These are phyloP conservation scores for Colletotrichum kahawae DNA, from an alignment of 2,329 filamentous ascomycete genomes.

Conservation along the genomic window DNA sequence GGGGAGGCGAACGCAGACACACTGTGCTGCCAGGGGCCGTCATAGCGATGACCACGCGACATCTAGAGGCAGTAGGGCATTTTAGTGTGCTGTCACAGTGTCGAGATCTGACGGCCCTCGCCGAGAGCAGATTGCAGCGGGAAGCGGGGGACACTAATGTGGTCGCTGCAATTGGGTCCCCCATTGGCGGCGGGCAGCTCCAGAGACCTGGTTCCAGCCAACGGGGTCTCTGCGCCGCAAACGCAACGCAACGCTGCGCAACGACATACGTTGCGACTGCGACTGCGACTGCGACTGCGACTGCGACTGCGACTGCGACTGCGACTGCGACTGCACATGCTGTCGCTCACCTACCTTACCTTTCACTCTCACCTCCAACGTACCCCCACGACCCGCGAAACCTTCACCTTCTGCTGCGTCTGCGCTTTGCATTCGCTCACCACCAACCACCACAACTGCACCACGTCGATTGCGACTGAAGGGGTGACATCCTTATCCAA, in stretches of 20 bases:
- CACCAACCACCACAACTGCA: background rate
- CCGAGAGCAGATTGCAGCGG: background rate
- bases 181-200: background rate
- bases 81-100: background rate
- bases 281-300: background rate
- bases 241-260: slow-evolving; percentile 17
- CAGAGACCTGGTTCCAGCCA: background rate
- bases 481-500: background rate
- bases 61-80: background rate
- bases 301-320: too few relatives aligned
- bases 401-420: background rate
- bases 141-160: slow-evolving; percentile 5
- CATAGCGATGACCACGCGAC: background rate
- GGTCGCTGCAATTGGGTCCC: background rate
- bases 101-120: background rate
- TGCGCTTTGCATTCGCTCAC: background rate
- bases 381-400: background rate
- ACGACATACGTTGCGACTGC: slow-evolving; percentile 16
- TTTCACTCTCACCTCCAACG: background rate
- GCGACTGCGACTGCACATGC: background rate
- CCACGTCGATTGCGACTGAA: background rate
- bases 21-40: slow-evolving; percentile 15
- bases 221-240: slow-evolving; percentile 2
- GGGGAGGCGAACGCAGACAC: background rate
- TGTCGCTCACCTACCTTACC: background rate